Evolutionary conservation across 495 filamentous ascomycete species (phyloP), one percentile per base, ranked within the genome.

Genomic region (Daldinia vernicosa): DNA sequence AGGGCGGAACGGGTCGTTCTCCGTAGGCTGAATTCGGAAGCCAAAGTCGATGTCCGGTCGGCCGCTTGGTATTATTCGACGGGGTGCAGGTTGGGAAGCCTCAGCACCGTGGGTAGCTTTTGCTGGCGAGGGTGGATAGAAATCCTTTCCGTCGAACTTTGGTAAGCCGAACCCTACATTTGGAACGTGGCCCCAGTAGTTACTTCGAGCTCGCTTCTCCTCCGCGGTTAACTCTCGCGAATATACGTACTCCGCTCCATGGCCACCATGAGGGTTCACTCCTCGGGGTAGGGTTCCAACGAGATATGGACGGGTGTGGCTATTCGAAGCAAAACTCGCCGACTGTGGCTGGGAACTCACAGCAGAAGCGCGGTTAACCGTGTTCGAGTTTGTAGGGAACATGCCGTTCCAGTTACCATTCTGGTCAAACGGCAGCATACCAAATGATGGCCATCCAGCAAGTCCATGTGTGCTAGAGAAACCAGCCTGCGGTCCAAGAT

Each of bases 131-230:
- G 85, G 75, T 3, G 83, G 84, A 63, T 87, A 87, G 71, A 88
- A 88, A 63, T 87, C 80, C 72, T 85, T 85, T 1, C 86, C 86
- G 56, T 88, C 85, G 58, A 82, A 88, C 69, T 85, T 87, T 33
- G 86, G 86, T 17, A 88, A 70, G 14, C 84, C 83, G n/a, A 70
- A 73, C 39, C 78, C 75, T 22, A 75, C 74, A 54, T 71, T 78
- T 45, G 83, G 77, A 19, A 82, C 78, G 15, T 80, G 78, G 37
- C 83, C 84, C 84, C 84, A 87, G 66, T 87, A 87, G 43, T 85
- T 66, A 52, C 76, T 76, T 40, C 85, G 77, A 27, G 86, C 83
- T 22, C 81, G 79, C 22, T 78, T 76, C 69, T 87, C 86, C 17
- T 82, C 84, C 0, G 81, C 77, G 6, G 82, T 87, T 43, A 87